Base-by-base conservation (phyloP, 2,329 filamentous ascomycete genomes). In the Sordariomycetes sp. region DNA sequence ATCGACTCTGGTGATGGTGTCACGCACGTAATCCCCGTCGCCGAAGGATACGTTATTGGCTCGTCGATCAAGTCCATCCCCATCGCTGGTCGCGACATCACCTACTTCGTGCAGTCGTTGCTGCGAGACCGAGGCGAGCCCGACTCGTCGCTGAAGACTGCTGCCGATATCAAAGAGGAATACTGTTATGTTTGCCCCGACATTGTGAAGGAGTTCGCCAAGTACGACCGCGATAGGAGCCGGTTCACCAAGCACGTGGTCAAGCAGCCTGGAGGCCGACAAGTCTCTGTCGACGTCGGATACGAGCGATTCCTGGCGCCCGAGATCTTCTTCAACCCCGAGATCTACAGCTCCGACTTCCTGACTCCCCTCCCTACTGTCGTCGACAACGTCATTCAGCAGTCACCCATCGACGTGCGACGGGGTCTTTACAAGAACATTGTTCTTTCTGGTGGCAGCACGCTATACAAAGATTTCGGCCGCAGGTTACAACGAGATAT, bases 351-450 rank as follows among this genome's bases (percentile, higher is more conserved):
- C 41, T 96, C 90, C 46, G 92, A 98, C 57, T 98, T 98, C 69
- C 68, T 98, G 45, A 98, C 92, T 10, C 92, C 92, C 11, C 75
- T 98, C 8, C 92, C 92, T 17, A 84, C 76, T 33, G 92, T 98
- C 33, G 93, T 98, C 41, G 92, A 98, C 55, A 83, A 82, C 37
- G 92, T 96, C 43, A 98, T 98, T 49, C 92, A 98, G 63, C 90
- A 87, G 37, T 94, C 90, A 21, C 92, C 92, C 27, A 98, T 98
- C 49, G 92, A 98, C 54, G 93, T 98, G 30, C 83, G 92, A 53
- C 79, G 92, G 63, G 92, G 92, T 27, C 72, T 98, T 24, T 98
- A 98, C 76, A 98, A 98, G 78, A 98, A 98, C 65, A 98, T 98
- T 63, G 92, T 98, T 23, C 72, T 98, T 24, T 96, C 90, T 4